Conservation (phyloP, 352 stramenopile species). For the Phytophthora crassamura region DNA sequence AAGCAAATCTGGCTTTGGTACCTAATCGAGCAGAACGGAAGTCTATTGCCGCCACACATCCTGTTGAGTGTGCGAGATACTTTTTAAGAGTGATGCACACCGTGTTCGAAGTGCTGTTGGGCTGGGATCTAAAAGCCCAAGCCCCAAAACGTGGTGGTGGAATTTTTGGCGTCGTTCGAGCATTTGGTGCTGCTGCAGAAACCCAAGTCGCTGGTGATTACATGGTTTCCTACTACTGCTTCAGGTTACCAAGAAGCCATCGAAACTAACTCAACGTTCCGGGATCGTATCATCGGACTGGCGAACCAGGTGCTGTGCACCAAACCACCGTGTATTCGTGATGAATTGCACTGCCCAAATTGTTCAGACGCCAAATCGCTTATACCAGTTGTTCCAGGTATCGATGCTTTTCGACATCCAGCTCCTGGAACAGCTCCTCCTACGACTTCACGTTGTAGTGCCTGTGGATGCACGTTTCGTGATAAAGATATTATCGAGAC, state of each 20-base stretch:
- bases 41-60: background rate
- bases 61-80: constrained; percentile 6
- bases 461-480: background rate
- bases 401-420: constrained; percentile 10
- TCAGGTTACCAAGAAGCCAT: background rate
- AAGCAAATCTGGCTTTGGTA: background rate
- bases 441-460: background rate
- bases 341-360: background rate
- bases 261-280: background rate
- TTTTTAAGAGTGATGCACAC: constrained; percentile 8
- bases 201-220: constrained; percentile 34
- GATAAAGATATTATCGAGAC: constrained; percentile 11
- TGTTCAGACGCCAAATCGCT: background rate
- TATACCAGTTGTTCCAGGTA: background rate
- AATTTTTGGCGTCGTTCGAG: constrained; percentile 30
- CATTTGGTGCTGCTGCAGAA: constrained; percentile 25
- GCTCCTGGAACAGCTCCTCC: background rate
- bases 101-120: constrained; percentile 1
- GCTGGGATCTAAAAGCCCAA: constrained; percentile 2
- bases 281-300: background rate
- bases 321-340: background rate
- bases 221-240: constrained; percentile 30
- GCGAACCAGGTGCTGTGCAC: background rate
- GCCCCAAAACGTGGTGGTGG: constrained; percentile 17
- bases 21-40: constrained; percentile 11